These are phyloP conservation scores for Acacia confusa DNA, from an alignment of 306 rosid species.

Conservation along the genomic window DNA sequence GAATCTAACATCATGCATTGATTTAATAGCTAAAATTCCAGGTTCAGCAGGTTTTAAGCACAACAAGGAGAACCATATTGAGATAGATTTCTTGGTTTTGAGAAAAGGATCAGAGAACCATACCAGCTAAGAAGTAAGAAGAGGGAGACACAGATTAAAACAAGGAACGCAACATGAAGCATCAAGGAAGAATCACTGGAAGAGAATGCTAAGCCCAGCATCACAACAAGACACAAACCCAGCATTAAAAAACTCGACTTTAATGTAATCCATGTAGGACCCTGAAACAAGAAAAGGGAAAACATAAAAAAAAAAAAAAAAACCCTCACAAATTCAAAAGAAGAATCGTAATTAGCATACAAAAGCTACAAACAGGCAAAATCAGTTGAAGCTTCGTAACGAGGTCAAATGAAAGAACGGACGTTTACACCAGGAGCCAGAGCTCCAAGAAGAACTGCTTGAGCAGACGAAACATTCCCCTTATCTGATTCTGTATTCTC, in stretches of 20 bases:
- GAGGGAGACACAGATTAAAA: constrained; percentile 66
- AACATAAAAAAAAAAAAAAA: constrained; percentile 19
- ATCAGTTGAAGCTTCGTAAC: neutral
- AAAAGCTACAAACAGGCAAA: neutral
- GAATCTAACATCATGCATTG: neutral
- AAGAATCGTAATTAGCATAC: neutral
- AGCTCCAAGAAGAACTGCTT: constrained; percentile 86
- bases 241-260: constrained; percentile 66
- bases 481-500: constrained; percentile 36
- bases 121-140: constrained; percentile 91
- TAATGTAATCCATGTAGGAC: constrained; percentile 79
- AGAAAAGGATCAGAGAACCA: constrained; percentile 17
- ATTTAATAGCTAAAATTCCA: neutral
- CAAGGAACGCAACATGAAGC: constrained; percentile 75
- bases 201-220: constrained; percentile 84
- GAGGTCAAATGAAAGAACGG: constrained; percentile 20
- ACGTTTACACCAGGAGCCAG: constrained; percentile 92
- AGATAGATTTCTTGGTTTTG: neutral
- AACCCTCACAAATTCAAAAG: neutral
- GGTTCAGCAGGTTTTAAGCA: neutral
- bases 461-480: constrained; percentile 65
- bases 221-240: constrained; percentile 72
- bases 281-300: constrained; percentile 45
- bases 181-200: constrained; percentile 78
- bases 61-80: neutral